A percentile compares a stretch with the other conserved stretches of the same genome.
Conservation (phyloP, 352 stramenopile species). For the Phytophthora foliorum region DNA sequence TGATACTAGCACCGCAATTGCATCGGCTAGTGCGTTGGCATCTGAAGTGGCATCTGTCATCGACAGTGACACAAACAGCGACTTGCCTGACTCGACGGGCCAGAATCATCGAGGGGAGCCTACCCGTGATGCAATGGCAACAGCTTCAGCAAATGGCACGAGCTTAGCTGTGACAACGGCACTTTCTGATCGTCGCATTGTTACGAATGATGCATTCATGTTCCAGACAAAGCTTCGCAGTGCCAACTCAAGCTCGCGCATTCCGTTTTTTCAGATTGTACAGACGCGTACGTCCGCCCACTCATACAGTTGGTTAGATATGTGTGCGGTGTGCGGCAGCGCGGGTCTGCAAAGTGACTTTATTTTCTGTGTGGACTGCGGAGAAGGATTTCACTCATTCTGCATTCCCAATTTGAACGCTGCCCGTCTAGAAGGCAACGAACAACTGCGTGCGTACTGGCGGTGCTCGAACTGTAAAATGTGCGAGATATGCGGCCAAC, state of each 20-base stretch:
- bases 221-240: constrained; percentile 76
- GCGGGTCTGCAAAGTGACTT: constrained; percentile 82
- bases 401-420: constrained; percentile 73
- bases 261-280: constrained; percentile 78
- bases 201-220: constrained; percentile 42
- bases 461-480: constrained; percentile 97
- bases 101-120: constrained; percentile 10
- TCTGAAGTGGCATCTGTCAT: constrained; percentile 15
- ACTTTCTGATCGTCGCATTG: constrained; percentile 26
- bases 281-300: constrained; percentile 86
- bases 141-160: constrained; percentile 7
- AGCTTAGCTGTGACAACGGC: constrained; percentile 4
- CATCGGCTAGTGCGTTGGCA: constrained; percentile 1
- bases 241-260: constrained; percentile 64
- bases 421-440: constrained; percentile 41
- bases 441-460: constrained; percentile 85
- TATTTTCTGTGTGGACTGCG: constrained; percentile 97
- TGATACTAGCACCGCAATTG: constrained; percentile 23
- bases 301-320: constrained; percentile 92
- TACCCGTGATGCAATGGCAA: constrained; percentile 5
- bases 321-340: constrained; percentile 92
- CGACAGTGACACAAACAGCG: constrained; percentile 28
- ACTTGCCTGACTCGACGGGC: constrained; percentile 17
- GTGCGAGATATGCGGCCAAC: constrained; percentile 93
- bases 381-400: constrained; percentile 96